These are phyloP conservation scores for Phytophthora brassicae DNA, from an alignment of 352 stramenopile species.

Conservation along the genomic window DNA sequence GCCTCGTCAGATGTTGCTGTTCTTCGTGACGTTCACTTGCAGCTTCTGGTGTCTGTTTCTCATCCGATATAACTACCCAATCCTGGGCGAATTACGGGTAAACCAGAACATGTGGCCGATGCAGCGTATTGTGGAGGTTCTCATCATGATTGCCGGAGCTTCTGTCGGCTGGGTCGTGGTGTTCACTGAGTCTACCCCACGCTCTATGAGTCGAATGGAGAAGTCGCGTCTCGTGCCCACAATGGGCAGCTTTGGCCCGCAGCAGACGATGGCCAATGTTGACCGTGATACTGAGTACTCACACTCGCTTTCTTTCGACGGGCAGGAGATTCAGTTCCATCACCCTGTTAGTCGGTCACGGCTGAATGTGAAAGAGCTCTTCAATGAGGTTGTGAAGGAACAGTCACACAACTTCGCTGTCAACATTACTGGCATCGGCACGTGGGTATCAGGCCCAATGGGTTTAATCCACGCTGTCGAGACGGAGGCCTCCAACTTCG, in stretches of 20 bases:
- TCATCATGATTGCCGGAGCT: constrained; percentile 72
- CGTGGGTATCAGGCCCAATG: constrained; percentile 84
- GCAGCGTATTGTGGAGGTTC: constrained; percentile 74
- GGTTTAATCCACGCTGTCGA: constrained; percentile 78
- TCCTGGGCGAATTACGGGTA: constrained; percentile 54
- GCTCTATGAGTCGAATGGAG: constrained; percentile 74
- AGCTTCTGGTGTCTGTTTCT: constrained; percentile 75
- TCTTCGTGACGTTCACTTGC: constrained; percentile 79
- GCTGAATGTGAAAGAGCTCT: constrained; percentile 76
- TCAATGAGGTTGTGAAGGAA: constrained; percentile 81
- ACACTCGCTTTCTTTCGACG: constrained; percentile 79
- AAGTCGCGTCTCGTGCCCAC: constrained; percentile 67
- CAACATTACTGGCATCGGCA: constrained; percentile 78
- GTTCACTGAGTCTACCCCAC: constrained; percentile 64
- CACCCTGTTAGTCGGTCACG: constrained; percentile 69
- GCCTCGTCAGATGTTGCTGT: constrained; percentile 69
- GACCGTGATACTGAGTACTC: constrained; percentile 62
- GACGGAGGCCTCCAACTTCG: constrained; percentile 70
- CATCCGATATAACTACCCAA: constrained; percentile 70
- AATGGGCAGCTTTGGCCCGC: constrained; percentile 27
- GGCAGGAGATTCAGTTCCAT: constrained; percentile 75
- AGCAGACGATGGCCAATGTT: constrained; percentile 38
- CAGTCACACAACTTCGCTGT: constrained; percentile 85
- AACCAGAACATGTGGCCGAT: constrained; percentile 85
- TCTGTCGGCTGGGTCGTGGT: constrained; percentile 61